phyloP scores from a whole-genome alignment of 2,329 filamentous ascomycete species.

The Tolypocladium paradoxum region DNA sequence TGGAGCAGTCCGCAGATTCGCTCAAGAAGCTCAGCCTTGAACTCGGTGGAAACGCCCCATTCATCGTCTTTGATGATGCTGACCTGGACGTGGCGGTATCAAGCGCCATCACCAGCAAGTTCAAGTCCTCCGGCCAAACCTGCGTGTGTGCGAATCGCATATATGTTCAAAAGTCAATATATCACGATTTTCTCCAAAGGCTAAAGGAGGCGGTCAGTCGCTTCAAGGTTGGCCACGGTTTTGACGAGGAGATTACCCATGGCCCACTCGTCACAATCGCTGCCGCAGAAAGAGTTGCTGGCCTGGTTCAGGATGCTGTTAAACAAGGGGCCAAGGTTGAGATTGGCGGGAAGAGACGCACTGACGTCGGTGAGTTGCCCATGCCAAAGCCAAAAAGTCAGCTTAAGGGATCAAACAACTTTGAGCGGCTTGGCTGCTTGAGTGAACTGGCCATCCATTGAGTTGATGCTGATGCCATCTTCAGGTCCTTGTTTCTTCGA shows the following conservation, averaged over 20 bases:
- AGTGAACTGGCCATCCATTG: too few relatives aligned
- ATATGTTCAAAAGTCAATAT: slow-evolving; percentile 68
- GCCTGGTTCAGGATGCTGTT: slow-evolving; percentile 70
- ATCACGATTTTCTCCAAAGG: slow-evolving; percentile 59
- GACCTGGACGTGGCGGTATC: slow-evolving; percentile 76
- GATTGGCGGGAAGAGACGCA: slow-evolving; percentile 64
- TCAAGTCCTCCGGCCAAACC: slow-evolving; percentile 89
- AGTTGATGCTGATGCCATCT: too few relatives aligned
- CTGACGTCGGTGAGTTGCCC: too few relatives aligned
- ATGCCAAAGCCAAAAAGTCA: too few relatives aligned
- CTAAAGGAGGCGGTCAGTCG: slow-evolving; percentile 61
- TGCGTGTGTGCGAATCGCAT: slow-evolving; percentile 85
- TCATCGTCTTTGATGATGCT: slow-evolving; percentile 94
- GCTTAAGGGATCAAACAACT: too few relatives aligned
- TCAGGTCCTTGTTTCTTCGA: slow-evolving; percentile 81
- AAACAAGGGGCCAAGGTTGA: slow-evolving; percentile 66
- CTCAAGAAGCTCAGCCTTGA: slow-evolving; percentile 81
- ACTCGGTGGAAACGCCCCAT: slow-evolving; percentile 87
- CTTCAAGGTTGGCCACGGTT: slow-evolving; percentile 70
- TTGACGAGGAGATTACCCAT: slow-evolving; percentile 60
- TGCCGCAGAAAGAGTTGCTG: slow-evolving; percentile 67
- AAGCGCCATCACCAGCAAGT: slow-evolving; percentile 78
- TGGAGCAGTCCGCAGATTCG: slow-evolving; percentile 78
- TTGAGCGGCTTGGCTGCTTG: too few relatives aligned
- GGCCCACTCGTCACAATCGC: slow-evolving; percentile 78